A percentile compares a stretch with the other conserved stretches of the same genome.
phyloP scores from a whole-genome alignment of 2,329 filamentous ascomycete species.

The Sclerotinia spermophila region DNA sequence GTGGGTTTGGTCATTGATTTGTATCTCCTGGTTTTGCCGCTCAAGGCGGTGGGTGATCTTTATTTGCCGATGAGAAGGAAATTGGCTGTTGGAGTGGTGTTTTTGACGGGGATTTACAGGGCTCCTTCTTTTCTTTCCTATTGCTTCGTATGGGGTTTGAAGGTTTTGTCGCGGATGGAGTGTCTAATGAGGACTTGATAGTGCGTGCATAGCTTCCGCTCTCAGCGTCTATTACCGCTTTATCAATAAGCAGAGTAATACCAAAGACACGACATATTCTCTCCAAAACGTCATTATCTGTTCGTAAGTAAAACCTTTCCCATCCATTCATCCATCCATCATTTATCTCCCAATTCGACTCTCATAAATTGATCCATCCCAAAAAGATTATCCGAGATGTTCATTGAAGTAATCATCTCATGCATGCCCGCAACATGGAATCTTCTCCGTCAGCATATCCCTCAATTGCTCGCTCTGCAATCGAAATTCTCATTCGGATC shows the following conservation, averaged over 20 bases:
- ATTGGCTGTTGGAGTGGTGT: neutral
- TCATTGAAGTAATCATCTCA: neutral
- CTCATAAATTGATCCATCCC: neutral
- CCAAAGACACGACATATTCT: neutral
- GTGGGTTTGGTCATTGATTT: neutral
- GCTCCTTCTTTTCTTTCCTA: no score
- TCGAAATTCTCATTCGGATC: neutral
- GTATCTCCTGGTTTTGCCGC: neutral
- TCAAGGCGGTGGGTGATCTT: neutral
- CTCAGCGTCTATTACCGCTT: neutral
- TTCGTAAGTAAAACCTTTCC: neutral
- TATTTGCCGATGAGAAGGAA: neutral
- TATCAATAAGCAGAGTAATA: neutral
- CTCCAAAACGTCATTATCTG: neutral
- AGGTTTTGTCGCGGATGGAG: no score
- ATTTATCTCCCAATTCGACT: no score
- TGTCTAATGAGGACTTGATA: neutral
- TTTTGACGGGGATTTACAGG: neutral
- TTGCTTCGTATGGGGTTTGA: no score
- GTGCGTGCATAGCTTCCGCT: neutral
- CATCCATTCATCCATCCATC: neutral
- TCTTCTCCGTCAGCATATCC: neutral
- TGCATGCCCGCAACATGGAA: neutral
- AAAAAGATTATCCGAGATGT: neutral
- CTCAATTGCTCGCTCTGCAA: neutral